A percentile compares a stretch with the other conserved stretches of the same genome.
Evolutionary conservation across 371 early-diverging fungal genomes (phyloP).

Genomic region (Apophysomyces elegans): DNA sequence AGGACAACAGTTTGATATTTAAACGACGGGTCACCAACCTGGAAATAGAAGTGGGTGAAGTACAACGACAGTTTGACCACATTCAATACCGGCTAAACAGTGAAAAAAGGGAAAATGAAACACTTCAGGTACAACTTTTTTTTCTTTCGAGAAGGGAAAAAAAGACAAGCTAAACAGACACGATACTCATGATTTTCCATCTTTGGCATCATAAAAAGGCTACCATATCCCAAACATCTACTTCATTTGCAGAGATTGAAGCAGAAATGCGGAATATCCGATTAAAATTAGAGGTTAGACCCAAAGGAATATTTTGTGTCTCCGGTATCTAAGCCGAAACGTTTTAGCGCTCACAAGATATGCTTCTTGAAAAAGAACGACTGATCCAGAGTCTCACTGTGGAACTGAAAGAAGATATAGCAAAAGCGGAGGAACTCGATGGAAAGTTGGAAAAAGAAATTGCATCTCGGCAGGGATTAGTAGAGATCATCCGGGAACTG

Average conservation of each 20-base stretch:
- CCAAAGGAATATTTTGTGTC: neutral
- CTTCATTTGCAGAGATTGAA: constrained; percentile 16
- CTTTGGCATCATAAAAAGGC: neutral
- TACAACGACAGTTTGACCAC: constrained; percentile 17
- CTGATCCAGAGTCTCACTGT: neutral
- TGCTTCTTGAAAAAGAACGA: constrained; percentile 15
- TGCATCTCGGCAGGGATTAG: constrained; percentile 2
- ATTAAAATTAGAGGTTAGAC: constrained; percentile 20
- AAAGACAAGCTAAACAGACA: constrained; percentile 9
- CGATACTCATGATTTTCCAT: neutral
- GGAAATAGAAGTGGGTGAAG: constrained; percentile 33
- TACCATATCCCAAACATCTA: constrained; percentile 13
- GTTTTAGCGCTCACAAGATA: constrained; percentile 15
- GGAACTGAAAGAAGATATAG: constrained; percentile 6
- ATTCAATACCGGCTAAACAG: constrained; percentile 18
- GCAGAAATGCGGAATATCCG: constrained; percentile 15
- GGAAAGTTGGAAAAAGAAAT: constrained; percentile 15
- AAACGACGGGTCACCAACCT: constrained; percentile 27
- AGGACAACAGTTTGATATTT: constrained; percentile 36
- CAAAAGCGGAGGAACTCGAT: neutral
- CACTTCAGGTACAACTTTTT: constrained; percentile 10
- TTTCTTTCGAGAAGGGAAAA: too few relatives aligned
- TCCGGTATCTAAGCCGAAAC: neutral
- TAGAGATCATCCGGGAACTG: constrained; percentile 16
- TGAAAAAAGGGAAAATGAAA: constrained; percentile 16